Evolutionary conservation across 345 rosid genomes (phyloP), one percentile per base, ranked within the genome.

Genomic region (Kandelia obovata): DNA sequence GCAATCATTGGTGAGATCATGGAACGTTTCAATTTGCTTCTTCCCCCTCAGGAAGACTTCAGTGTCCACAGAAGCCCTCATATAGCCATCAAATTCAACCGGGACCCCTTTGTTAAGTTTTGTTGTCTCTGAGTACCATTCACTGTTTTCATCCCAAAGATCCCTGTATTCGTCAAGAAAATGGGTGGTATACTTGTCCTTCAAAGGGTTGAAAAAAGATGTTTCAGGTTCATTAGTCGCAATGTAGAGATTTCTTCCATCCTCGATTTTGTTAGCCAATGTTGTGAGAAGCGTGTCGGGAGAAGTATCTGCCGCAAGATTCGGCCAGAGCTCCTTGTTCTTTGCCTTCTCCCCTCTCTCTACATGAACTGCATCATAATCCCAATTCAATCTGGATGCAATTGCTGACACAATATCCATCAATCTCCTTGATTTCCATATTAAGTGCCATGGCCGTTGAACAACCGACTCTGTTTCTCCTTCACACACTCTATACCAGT

Each of bases 401-500:
- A 94, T 83, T 2, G 87, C 76, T 2, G 96, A 83, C 39, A 89
- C 93, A 6, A 94, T 91, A 52, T 91, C 98, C 98, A 89, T 82
- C 75, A 95, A 78, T 77, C 97, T 87, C 68, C 82, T 95, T 0
- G 99, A 92, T 73, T 95, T 92, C 97, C 97, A 92, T 60, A 92
- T 20, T 70, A 92, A 74, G 83, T 88, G 89, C 95, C 97, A 95
- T 1, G 99, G 96, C 70, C 97, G 82, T 58, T 87, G 81, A 59
- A 95, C 78, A 32, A 82, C 80, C 47, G 96, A 86, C 62, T 84
- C 98, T 4, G 93, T 82, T 71, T 90, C 96, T 52, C 96, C 99
- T 79, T 92, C 96, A 19, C 97, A 95, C n/a, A 90, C 97, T 46
- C 96, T 84, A 66, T 92, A 95, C 97, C 96, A 95, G 80, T 87